Evolutionary conservation across 148 eudicot species (phyloP), one percentile per base, ranked within the genome.

Genomic region (Persicaria maculosa): DNA sequence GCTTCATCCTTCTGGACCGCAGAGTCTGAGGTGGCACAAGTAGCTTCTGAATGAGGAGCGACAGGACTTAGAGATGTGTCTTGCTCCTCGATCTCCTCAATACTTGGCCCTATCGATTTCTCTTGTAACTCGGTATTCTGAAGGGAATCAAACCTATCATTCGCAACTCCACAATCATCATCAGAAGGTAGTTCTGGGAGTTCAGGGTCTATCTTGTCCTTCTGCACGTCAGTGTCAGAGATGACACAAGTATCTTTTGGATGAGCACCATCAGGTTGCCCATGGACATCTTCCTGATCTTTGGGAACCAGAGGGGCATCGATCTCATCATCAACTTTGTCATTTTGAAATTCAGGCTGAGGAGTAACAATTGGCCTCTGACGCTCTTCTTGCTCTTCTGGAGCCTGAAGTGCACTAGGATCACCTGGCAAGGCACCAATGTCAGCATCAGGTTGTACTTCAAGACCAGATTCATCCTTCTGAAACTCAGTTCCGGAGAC

Each of bases 1-100:
- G 43, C 6, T 4, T 65, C 43, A 17, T 65, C 17, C 46, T 40
- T 65, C 46, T 40, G 46, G 40, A 46, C 46, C 43, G 7, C 46
- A 65, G 47, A 36, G 47, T 65, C 70, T 65, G 70, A 65, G 46
- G 17, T 65, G 45, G 70, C 47, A 65, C 46, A 65, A 40, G 46
- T 65, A 65, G 70, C 8, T 17, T 65, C 15, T 15, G 70, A 17
- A 14, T 65, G 70, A 65, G 70, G 46, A 65, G 4, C 15, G 2
- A 12, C 70, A 65, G 40, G 40, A 31, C 40, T 31, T 31, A 31
- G 40, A 31, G 40, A 31, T 31, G 40, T 31, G 40, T 31, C 40
- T 31, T 31, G 40, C 40, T 31, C 40, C 40, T 31, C 40, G 40
- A 31, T 31, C 3, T 31, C 40, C 40, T 31, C 2, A 22, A 22